Evolutionary conservation across 2,329 filamentous ascomycete species (phyloP).

Genomic region (Shiraia bambusicola): DNA sequence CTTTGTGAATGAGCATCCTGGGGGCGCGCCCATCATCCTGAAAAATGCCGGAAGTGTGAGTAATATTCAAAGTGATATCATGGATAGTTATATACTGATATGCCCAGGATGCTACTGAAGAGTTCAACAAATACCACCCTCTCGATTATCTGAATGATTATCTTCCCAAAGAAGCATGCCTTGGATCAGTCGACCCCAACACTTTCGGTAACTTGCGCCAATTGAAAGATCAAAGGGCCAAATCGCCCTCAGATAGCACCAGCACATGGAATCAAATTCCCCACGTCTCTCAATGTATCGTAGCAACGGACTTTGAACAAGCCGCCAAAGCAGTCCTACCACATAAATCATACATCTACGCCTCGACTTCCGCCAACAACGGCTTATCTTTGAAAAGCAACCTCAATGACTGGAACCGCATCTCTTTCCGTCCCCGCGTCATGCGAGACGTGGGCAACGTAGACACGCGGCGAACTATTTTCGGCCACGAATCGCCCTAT

Average conservation of each 20-base stretch:
- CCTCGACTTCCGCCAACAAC: constrained; percentile 39
- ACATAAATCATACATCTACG: constrained; percentile 38
- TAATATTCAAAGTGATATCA: background rate
- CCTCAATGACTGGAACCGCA: constrained; percentile 37
- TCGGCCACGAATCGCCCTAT: constrained; percentile 37
- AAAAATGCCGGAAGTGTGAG: constrained; percentile 49
- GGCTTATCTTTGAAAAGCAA: constrained; percentile 35
- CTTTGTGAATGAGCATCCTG: constrained; percentile 63
- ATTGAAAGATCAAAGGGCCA: constrained; percentile 23
- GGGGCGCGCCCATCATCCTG: constrained; percentile 52
- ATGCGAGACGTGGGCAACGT: constrained; percentile 40
- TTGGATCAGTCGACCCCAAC: constrained; percentile 36
- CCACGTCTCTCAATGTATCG: constrained; percentile 34
- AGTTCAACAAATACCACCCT: constrained; percentile 41
- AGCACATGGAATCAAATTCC: constrained; percentile 27
- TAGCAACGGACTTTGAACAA: constrained; percentile 36
- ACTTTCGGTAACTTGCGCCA: constrained; percentile 31
- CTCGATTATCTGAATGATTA: constrained; percentile 33
- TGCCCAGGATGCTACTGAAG: constrained; percentile 35
- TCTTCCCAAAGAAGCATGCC: constrained; percentile 26
- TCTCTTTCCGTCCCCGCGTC: constrained; percentile 40
- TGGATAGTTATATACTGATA: background rate
- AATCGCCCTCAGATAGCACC: constrained; percentile 15
- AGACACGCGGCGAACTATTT: constrained; percentile 33
- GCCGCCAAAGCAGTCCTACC: constrained; percentile 36